Percentiles rank a stretch among this genome's conserved stretches.
Conservation (phyloP, 768 basidiomycete genomes). For the Mycena latifolia region DNA sequence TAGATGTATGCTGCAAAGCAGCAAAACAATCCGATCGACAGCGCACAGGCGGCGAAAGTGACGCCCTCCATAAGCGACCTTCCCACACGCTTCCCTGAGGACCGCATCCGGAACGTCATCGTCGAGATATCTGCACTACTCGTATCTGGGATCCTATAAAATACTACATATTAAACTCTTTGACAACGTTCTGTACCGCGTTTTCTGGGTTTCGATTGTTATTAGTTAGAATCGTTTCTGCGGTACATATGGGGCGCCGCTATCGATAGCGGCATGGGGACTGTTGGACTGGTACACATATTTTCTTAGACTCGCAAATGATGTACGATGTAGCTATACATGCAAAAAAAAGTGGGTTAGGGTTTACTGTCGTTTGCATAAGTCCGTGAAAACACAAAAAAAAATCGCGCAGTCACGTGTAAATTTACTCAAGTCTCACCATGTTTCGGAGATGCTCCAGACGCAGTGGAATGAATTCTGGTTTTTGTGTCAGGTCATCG, state of each 20-base stretch:
- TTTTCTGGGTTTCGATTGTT: not conserved
- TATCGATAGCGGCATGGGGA: slow-evolving; percentile 7
- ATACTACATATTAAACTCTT: not conserved
- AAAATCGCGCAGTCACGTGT: no score
- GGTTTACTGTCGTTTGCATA: no score
- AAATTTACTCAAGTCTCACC: no score
- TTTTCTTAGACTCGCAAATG: slow-evolving; percentile 6
- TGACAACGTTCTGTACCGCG: not conserved
- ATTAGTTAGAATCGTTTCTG: slow-evolving; percentile 7
- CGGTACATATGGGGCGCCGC: slow-evolving; percentile 13
- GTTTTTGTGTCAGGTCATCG: no score
- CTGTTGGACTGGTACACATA: not conserved
- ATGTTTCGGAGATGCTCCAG: no score
- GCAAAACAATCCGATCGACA: slow-evolving; percentile 49
- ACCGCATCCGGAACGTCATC: slow-evolving; percentile 65
- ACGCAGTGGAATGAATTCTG: no score
- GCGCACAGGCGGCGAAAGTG: slow-evolving; percentile 55
- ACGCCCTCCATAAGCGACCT: slow-evolving; percentile 53
- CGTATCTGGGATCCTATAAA: slow-evolving; percentile 40
- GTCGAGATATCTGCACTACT: slow-evolving; percentile 62
- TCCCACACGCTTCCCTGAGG: slow-evolving; percentile 66
- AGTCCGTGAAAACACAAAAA: no score
- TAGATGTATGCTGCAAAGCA: slow-evolving; percentile 65
- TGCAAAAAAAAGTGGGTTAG: no score
- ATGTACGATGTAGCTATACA: no score